Percentiles rank a stretch among this genome's conserved stretches.
Evolutionary conservation across 2,329 filamentous ascomycete species (phyloP).

Genomic region (Neurospora crassa): DNA sequence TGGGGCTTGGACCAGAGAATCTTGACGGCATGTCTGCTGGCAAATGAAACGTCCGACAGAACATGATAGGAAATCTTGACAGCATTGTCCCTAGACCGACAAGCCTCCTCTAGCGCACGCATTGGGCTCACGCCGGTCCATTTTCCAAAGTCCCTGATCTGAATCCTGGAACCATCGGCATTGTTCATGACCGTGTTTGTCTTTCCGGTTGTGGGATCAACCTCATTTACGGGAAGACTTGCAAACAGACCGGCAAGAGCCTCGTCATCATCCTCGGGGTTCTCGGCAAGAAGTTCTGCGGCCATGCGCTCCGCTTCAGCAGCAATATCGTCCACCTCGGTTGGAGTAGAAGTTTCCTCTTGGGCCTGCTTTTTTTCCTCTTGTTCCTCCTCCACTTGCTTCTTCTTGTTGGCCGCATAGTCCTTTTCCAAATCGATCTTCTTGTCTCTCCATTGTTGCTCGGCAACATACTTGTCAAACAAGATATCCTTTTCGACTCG

Average conservation of each 20-base stretch:
- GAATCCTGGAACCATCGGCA: constrained; percentile 43
- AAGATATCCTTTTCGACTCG: constrained; percentile 70
- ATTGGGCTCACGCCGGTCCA: constrained; percentile 67
- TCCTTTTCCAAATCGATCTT: constrained; percentile 53
- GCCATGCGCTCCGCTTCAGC: constrained; percentile 50
- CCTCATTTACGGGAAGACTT: constrained; percentile 50
- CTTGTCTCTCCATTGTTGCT: constrained; percentile 54
- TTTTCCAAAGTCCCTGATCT: constrained; percentile 76
- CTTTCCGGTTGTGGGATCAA: constrained; percentile 49
- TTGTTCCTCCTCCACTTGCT: constrained; percentile 25
- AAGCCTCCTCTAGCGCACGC: constrained; percentile 76
- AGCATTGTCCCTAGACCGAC: constrained; percentile 66
- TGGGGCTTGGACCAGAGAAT: constrained; percentile 75
- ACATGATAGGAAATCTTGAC: constrained; percentile 58
- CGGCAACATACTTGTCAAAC: constrained; percentile 58
- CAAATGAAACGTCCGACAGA: constrained; percentile 64
- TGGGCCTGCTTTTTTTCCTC: constrained; percentile 21
- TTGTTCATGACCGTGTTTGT: constrained; percentile 45
- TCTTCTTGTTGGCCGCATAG: constrained; percentile 39
- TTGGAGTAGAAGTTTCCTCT: constrained; percentile 10
- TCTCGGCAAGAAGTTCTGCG: constrained; percentile 46
- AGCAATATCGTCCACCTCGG: constrained; percentile 34
- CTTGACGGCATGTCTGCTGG: constrained; percentile 64
- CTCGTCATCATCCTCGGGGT: constrained; percentile 36
- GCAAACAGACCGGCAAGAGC: constrained; percentile 47